Percentiles rank a stretch among this genome's conserved stretches.
These are phyloP conservation scores for Vachellia pachyceras DNA, from an alignment of 306 rosid genomes.

Conservation along the genomic window DNA sequence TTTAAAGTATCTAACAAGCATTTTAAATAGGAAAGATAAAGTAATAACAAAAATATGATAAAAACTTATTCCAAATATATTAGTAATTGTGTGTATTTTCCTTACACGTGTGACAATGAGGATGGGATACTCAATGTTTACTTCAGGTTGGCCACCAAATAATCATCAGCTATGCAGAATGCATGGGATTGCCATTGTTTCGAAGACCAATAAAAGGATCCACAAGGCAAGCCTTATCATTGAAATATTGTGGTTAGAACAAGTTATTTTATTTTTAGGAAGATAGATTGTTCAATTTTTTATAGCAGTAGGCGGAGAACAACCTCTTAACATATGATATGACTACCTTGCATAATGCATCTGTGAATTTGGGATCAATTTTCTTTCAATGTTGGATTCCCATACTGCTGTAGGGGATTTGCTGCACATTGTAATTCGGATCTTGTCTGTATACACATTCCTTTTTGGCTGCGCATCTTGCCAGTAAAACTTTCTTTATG, in stretches of 20 bases:
- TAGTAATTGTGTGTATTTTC: constrained; percentile 17
- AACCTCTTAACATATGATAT: not conserved
- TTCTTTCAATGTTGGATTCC: constrained; percentile 4
- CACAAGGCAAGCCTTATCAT: constrained; percentile 79
- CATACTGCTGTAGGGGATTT: not conserved
- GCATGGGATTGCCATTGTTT: constrained; percentile 97
- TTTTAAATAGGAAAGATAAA: too few relatives aligned
- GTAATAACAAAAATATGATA: too few relatives aligned
- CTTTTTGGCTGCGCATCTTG: too few relatives aligned
- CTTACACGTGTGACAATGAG: constrained; percentile 13
- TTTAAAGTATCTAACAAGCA: too few relatives aligned
- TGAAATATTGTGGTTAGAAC: constrained; percentile 41
- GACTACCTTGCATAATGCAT: not conserved
- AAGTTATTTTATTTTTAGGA: constrained; percentile 35
- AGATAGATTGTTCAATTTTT: constrained; percentile 20
- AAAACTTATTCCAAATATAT: too few relatives aligned
- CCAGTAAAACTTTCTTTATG: too few relatives aligned
- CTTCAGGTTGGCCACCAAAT: constrained; percentile 97
- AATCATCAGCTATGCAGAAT: constrained; percentile 79
- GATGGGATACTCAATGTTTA: constrained; percentile 39
- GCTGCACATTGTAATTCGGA: not conserved
- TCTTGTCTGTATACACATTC: not conserved
- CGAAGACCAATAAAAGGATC: constrained; percentile 94
- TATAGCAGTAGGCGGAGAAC: not conserved
- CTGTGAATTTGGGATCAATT: not conserved